Percentiles rank a stretch among this genome's conserved stretches.
Evolutionary conservation across 2,329 filamentous ascomycete species (phyloP).

Genomic region (Penicillium sp.): DNA sequence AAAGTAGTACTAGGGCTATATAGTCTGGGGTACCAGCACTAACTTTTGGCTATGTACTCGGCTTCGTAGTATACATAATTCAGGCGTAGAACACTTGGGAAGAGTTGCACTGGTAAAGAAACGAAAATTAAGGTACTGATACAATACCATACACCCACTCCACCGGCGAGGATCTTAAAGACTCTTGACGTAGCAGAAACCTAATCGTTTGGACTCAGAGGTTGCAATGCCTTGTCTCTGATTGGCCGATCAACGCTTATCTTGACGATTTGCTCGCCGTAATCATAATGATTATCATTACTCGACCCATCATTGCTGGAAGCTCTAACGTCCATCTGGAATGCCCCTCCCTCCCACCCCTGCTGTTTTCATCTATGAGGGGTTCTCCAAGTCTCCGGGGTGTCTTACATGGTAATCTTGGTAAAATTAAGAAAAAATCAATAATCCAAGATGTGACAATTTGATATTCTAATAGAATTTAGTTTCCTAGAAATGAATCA

Average conservation of each 20-base stretch:
- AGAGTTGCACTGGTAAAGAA: slow-evolving; percentile 4
- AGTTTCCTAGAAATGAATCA: background rate
- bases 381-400: background rate
- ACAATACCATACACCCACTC: slow-evolving; percentile 8
- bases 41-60: background rate
- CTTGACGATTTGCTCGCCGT: slow-evolving; percentile 24
- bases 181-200: slow-evolving; percentile 39
- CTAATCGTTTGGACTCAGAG: slow-evolving; percentile 33
- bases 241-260: slow-evolving; percentile 36
- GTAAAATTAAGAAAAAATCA: background rate
- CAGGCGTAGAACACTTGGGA: background rate
- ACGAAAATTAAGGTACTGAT: slow-evolving; percentile 5
- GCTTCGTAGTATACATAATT: background rate
- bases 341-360: slow-evolving; percentile 3
- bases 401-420: background rate
- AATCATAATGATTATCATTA: slow-evolving; percentile 28
- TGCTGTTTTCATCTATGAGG: slow-evolving; percentile 15
- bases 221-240: slow-evolving; percentile 30
- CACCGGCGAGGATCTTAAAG: slow-evolving; percentile 18
- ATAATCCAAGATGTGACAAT: background rate
- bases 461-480: background rate
- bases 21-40: background rate
- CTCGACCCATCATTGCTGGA: slow-evolving; percentile 10
- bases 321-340: slow-evolving; percentile 11
- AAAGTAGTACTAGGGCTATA: background rate